phyloP scores from a whole-genome alignment of 257 asterid species.

The Scutellaria barbata region DNA sequence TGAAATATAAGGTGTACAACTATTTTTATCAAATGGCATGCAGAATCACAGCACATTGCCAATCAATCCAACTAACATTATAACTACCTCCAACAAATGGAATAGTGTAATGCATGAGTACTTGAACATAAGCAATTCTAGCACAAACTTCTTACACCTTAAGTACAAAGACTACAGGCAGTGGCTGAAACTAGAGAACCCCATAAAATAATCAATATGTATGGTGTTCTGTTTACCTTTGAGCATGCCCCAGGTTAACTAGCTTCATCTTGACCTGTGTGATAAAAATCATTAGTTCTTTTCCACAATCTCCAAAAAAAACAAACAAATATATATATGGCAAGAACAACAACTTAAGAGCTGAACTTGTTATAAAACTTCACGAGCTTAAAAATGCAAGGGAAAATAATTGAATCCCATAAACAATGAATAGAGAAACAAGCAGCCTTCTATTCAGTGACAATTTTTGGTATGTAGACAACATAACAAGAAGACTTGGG shows the following conservation, averaged over 20 bases:
- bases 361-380: constrained; percentile 17
- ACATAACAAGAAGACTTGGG: neutral
- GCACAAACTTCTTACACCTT: neutral
- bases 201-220: neutral
- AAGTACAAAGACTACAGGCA: neutral
- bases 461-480: neutral
- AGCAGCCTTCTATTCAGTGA: neutral
- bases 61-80: constrained; percentile 1
- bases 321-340: neutral
- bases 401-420: constrained; percentile 8
- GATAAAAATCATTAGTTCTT: constrained; percentile 35
- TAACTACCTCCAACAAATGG: constrained; percentile 4
- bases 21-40: neutral
- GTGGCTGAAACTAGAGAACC: neutral
- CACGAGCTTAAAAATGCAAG: constrained; percentile 6
- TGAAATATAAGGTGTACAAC: neutral
- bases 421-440: constrained; percentile 2
- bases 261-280: constrained; percentile 90
- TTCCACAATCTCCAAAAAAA: constrained; percentile 17
- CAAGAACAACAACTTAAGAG: neutral
- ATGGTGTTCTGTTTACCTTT: constrained; percentile 57
- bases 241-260: constrained; percentile 79
- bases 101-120: neutral
- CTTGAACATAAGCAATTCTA: constrained; percentile 24
- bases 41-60: neutral